Conservation (phyloP, 768 basidiomycete species). For the Tricholoma furcatifolium region DNA sequence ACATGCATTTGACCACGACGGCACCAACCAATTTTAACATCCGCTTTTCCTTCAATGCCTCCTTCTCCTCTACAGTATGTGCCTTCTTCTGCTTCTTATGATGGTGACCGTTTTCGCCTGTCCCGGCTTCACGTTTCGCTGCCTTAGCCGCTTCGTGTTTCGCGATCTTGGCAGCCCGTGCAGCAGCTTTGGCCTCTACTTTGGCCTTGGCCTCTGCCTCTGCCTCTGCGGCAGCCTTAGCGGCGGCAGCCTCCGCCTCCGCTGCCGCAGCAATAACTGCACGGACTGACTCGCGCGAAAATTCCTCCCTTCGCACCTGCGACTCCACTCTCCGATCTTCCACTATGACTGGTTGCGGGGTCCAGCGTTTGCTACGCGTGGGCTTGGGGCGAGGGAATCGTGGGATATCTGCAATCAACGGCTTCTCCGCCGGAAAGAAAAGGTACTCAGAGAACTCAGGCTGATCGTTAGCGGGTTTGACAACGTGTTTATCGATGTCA, state of each 20-base stretch:
- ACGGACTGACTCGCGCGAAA: conserved; percentile 26
- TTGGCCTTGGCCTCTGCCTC: conserved; percentile 30
- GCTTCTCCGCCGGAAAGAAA: too few relatives aligned
- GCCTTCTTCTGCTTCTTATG: conserved; percentile 42
- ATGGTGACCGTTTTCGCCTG: conserved; percentile 21
- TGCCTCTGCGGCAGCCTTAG: conserved; percentile 29
- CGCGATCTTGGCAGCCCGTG: conserved; percentile 22
- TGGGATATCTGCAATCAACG: too few relatives aligned
- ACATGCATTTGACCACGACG: conserved; percentile 92
- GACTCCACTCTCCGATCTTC: background rate
- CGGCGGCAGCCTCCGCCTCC: conserved; percentile 29
- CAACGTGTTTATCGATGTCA: background rate
- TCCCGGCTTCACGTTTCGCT: conserved; percentile 1
- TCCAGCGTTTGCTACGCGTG: too few relatives aligned
- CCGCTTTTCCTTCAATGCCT: conserved; percentile 77
- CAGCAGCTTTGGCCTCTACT: conserved; percentile 23
- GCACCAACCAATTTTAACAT: conserved; percentile 81
- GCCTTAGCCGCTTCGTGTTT: background rate
- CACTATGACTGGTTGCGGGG: too few relatives aligned
- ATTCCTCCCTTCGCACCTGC: conserved; percentile 5
- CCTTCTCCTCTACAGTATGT: conserved; percentile 55
- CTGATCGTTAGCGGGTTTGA: too few relatives aligned
- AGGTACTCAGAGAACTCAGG: too few relatives aligned
- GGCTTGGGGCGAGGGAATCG: too few relatives aligned
- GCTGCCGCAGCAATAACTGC: conserved; percentile 37